These are phyloP conservation scores for Citeromyces matritensis DNA, from an alignment of 805 yeast genomes.

Conservation along the genomic window DNA sequence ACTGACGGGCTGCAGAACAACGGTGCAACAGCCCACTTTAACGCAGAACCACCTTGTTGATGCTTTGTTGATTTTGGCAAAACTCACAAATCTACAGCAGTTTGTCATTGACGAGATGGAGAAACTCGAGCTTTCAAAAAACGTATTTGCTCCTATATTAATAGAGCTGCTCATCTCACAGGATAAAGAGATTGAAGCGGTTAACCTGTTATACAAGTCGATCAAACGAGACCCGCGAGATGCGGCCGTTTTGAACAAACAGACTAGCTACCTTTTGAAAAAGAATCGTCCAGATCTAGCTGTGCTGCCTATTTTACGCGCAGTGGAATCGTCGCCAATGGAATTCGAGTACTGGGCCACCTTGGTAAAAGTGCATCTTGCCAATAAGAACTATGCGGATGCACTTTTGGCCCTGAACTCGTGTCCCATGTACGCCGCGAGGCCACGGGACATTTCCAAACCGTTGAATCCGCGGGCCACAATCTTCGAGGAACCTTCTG, in stretches of 20 bases:
- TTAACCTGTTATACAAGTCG: constrained; percentile 22
- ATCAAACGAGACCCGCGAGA: constrained; percentile 31
- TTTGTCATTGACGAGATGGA: constrained; percentile 23
- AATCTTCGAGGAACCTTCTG: constrained; percentile 34
- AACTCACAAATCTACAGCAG: constrained; percentile 20
- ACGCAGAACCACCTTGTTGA: constrained; percentile 39
- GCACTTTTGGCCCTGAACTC: constrained; percentile 63
- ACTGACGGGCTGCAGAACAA: constrained; percentile 24
- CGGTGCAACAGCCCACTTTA: constrained; percentile 16
- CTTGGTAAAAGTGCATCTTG: constrained; percentile 44
- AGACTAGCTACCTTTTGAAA: constrained; percentile 44
- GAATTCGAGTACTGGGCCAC: constrained; percentile 64
- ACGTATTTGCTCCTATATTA: constrained; percentile 17
- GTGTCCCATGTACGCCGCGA: constrained; percentile 49
- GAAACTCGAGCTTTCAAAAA: constrained; percentile 4
- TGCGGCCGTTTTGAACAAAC: constrained; percentile 43
- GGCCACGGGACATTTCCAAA: constrained; percentile 25
- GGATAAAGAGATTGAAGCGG: constrained; percentile 32
- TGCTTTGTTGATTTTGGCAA: constrained; percentile 24
- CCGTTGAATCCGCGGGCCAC: constrained; percentile 26
- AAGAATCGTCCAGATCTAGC: constrained; percentile 45
- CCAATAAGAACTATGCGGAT: constrained; percentile 33
- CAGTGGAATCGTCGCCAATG: constrained; percentile 58
- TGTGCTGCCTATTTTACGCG: constrained; percentile 35
- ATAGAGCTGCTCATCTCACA: constrained; percentile 22